Base-by-base conservation (phyloP, 257 asterid species). In the Nicotiana paniculata region DNA sequence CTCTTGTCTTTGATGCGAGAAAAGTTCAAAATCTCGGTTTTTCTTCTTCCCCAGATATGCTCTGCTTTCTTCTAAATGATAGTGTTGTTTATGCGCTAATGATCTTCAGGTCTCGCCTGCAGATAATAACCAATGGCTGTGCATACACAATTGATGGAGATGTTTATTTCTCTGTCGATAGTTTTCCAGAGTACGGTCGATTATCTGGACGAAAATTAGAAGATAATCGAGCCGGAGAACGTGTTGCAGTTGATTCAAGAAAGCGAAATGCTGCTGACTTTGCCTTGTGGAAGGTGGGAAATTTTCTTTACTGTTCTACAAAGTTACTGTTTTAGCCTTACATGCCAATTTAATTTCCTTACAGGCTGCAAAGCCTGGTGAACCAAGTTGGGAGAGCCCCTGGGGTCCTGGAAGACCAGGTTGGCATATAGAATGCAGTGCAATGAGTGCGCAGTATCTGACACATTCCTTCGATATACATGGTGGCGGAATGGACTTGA, bases 331-430 rank as follows among this genome's bases (percentile, higher is more conserved):
- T 53, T 7, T 82, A 58, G 17, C 30, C 75, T 75, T 53, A 77
- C 59, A 24, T 48, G 77, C 57, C 28, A 24, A 53, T 18, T 81
- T 62, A 77, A 84, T 63, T 66, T 77, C 57, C 57, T 58, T 78
- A 53, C 88, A 92, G 99, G 95, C 98, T 58, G 96, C 98, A 48
- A 95, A 95, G 88, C 93, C 95, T 26, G 95, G 95, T 32, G 98
- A 93, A 86, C 98, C 97, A 33, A 87, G 85, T 62, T 95, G 98
- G 97, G 97, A 91, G 81, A 93, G 97, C 85, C 97, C 97, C 21
- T 93, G 99, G 98, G 97, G 99, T 64, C 93, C 93, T 7, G 99
- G 99, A 83, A 92, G 98, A 77, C 99, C 99, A 61, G 99, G 99
- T 54, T 95, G 98, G 97, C 99, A 95, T 86, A 95, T 93, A 46